These are phyloP conservation scores for Fusarium abutilonis DNA, from an alignment of 2,329 filamentous ascomycete genomes.

Conservation along the genomic window DNA sequence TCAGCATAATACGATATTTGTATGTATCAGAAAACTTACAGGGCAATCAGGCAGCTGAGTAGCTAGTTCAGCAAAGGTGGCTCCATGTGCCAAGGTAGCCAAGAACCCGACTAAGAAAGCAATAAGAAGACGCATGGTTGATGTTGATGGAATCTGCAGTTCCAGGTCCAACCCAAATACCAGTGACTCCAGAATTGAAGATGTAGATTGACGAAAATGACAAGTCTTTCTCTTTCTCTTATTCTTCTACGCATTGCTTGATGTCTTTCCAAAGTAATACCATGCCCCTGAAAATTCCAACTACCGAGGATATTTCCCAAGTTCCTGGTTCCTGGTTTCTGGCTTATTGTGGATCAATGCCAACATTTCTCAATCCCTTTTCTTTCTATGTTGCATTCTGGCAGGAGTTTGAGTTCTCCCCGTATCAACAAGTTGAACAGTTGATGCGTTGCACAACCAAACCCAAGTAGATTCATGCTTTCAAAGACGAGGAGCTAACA, in stretches of 20 bases:
- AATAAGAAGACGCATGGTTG: constrained; percentile 25
- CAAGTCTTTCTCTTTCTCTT: constrained; percentile 18
- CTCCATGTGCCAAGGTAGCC: constrained; percentile 18
- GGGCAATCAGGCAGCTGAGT: constrained; percentile 23
- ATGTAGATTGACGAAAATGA: neutral
- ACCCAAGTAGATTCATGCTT: neutral
- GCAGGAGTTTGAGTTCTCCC: neutral
- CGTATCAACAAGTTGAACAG: neutral
- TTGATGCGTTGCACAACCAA: neutral
- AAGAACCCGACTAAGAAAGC: constrained; percentile 10
- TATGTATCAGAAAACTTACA: constrained; percentile 2
- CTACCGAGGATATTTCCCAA: constrained; percentile 5
- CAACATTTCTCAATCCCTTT: neutral
- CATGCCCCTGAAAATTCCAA: constrained; percentile 18
- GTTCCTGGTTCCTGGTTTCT: neutral
- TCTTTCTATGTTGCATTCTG: constrained; percentile 8
- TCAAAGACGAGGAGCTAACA: neutral
- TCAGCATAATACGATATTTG: constrained; percentile 1
- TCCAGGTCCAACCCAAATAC: neutral
- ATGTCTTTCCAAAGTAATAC: neutral
- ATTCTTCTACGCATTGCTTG: neutral
- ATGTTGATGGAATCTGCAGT: neutral
- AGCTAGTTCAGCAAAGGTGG: constrained; percentile 26
- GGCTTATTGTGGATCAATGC: constrained; percentile 1
- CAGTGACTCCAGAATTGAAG: neutral